Evolutionary conservation across 352 stramenopile genomes (phyloP), one percentile per base, ranked within the genome.

Genomic region (Globisporangium carolinianum): DNA sequence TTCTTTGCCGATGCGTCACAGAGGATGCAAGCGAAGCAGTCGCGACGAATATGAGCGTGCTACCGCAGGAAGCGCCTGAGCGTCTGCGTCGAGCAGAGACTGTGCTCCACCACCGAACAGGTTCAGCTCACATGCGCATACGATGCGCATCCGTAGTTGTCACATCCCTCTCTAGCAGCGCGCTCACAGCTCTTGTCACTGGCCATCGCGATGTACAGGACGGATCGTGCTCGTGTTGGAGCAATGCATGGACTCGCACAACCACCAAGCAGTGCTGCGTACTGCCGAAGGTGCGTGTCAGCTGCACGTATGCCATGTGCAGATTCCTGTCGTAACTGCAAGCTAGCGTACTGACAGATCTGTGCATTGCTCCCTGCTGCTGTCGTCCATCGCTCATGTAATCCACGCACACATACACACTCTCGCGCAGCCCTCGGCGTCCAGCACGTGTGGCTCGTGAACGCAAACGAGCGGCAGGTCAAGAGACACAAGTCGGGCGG

Each of bases 211-310:
- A 18, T n/a, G 5, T 41, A 46, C 14, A 75, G 67, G 75, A 8
- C 75, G 81, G 42, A 67, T 91, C 51, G 70, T 89, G 51, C 69
- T 94, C 36, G 83, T 94, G 51, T 64, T 94, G 53, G 81, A 94
- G 69, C 77, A 87, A 48, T 85, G 80, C 49, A 85, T 86, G 74
- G 76, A 91, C 72, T 83, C 79, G 32, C 79, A 91, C 62, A 89
- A 97, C 61, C 87, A 97, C 67, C 80, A 95, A 54, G 85, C 90
- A 41, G 87, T 97, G 61, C 76, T 97, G 56, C 86, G 90, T 10
- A 98, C 95, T 15, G 90, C 89, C 7, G 92, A 98, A 76, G 80
- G 77, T 65, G 75, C 72, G 14, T 11, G 4, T 32, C 24, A 2
- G 24, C 24, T 32, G 24, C 24, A 32, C 24, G 24, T 32, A 32